Conservation (phyloP, 139 green algal species). For the Coelastrella sp. region DNA sequence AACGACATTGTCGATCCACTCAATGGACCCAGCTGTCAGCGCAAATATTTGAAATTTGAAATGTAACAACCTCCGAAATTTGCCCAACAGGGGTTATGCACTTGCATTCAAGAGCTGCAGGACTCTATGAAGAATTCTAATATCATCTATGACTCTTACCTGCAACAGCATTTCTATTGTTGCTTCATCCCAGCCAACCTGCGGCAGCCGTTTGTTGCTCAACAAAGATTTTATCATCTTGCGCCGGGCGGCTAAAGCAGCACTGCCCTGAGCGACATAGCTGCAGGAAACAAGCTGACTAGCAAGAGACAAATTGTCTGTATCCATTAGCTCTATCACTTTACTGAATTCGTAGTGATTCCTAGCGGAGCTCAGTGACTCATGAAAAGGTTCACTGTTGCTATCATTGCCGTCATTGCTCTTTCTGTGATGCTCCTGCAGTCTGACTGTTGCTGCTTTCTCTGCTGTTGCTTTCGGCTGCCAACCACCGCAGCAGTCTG, state of each 20-base stretch:
- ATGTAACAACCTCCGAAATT: no score
- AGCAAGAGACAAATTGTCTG: slow-evolving; percentile 67
- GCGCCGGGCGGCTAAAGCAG: slow-evolving; percentile 61
- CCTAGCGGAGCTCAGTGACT: no score
- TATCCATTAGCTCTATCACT: no score
- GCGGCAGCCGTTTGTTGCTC: slow-evolving; percentile 74
- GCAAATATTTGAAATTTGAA: no score
- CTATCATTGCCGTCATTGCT: background rate
- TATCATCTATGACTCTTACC: no score
- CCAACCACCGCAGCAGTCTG: background rate
- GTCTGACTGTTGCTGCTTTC: slow-evolving; percentile 6
- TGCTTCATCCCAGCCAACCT: slow-evolving; percentile 87
- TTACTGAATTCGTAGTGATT: no score
- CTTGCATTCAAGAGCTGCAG: no score
- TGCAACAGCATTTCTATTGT: slow-evolving; percentile 90
- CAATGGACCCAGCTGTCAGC: no score
- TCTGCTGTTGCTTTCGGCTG: background rate
- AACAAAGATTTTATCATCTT: slow-evolving; percentile 50
- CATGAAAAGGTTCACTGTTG: background rate
- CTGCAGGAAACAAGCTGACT: slow-evolving; percentile 65
- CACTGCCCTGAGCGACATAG: slow-evolving; percentile 83
- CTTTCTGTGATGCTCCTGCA: no score
- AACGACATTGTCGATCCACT: no score
- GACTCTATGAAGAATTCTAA: no score
- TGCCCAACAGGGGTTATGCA: no score